Base-by-base conservation (phyloP, 78 protist species). In the Cavenderia fasciculata region DNA sequence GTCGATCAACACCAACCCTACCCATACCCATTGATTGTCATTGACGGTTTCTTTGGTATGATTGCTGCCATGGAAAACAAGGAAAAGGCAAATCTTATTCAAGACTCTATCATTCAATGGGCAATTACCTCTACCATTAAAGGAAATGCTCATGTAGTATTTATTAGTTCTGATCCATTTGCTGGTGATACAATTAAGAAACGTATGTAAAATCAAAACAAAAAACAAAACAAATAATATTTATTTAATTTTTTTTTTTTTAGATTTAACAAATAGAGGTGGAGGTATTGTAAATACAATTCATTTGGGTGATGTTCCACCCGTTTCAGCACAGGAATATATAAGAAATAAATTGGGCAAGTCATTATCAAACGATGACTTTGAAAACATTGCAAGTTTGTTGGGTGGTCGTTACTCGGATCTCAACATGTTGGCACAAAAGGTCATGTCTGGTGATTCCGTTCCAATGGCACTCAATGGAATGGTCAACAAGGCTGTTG, bases 21-120 rank as follows among this genome's bases (percentile, higher is more conserved):
- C 19, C 57, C 61, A 1, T 82, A 82, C 47, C 90, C 90, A 38
- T 43, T 82, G 73, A 82, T 82, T 41, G 90, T 82, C 2, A 56
- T 82, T 2, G 90, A 82, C 43, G 90, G 90, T 56, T 82, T 82
- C 69, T 82, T 82, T 68, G 90, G 90, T 52, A 82, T 57, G 65
- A 82, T 82, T 43, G 63, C 51, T n/a, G 90, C 90, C 12, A 82
- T 82, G 90, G 90, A 82, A 2, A 68, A 59, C 27, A 82, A 82
- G 29, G 90, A 82, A 23, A 82, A 82, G 31, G 90, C 90, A 31
- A 82, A 82, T n/a, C 65, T 82, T 4, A 82, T 82, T 31, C 65
- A 68, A 70, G 90, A 82, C 52, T 41, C 70, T 11, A 46, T 82
- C 33, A 82, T 82, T 56, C 90, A 82, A 43, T 82, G 90, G 90